These are phyloP conservation scores for Collybia mongolica DNA, from an alignment of 768 basidiomycete species.

Conservation along the genomic window DNA sequence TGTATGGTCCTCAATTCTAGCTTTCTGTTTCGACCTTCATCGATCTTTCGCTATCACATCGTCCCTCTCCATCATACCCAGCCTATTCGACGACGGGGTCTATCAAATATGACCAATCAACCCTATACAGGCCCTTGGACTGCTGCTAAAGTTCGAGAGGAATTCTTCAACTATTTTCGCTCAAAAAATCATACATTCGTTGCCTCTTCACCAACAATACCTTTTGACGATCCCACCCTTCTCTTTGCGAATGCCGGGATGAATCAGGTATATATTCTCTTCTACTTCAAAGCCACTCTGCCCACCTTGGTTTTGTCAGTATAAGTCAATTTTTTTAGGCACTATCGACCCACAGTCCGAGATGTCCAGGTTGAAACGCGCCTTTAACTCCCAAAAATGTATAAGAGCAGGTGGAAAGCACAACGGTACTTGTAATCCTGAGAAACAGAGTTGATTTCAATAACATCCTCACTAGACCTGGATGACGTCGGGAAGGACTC, in stretches of 20 bases:
- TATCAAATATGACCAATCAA: conserved; percentile 34
- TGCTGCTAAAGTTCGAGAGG: conserved; percentile 77
- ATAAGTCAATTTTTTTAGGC: conserved; percentile 97
- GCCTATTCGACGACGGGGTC: not conserved
- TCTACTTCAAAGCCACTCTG: not conserved
- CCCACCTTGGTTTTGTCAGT: conserved; percentile 45
- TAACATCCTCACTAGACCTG: conserved; percentile 57
- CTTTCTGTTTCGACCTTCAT: conserved; percentile 23
- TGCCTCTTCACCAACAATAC: conserved; percentile 89
- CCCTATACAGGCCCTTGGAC: conserved; percentile 62
- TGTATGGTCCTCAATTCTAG: conserved; percentile 19
- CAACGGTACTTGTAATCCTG: conserved; percentile 58
- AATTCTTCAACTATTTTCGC: conserved; percentile 90
- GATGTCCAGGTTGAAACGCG: conserved; percentile 86
- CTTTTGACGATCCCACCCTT: conserved; percentile 96
- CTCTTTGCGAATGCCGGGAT: conserved; percentile 99
- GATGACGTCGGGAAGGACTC: conserved; percentile 99
- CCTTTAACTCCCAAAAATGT: conserved; percentile 97
- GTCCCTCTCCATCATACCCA: not conserved
- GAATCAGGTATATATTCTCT: conserved; percentile 64
- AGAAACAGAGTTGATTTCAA: not conserved
- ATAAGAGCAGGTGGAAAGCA: conserved; percentile 99
- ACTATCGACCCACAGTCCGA: conserved; percentile 95
- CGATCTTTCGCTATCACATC: conserved; percentile 15
- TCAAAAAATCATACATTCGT: conserved; percentile 83